Evolutionary conservation across 1,284 basidiomycete genomes (phyloP), one percentile per base, ranked within the genome.

Genomic region (Ganoderma resinaceum): DNA sequence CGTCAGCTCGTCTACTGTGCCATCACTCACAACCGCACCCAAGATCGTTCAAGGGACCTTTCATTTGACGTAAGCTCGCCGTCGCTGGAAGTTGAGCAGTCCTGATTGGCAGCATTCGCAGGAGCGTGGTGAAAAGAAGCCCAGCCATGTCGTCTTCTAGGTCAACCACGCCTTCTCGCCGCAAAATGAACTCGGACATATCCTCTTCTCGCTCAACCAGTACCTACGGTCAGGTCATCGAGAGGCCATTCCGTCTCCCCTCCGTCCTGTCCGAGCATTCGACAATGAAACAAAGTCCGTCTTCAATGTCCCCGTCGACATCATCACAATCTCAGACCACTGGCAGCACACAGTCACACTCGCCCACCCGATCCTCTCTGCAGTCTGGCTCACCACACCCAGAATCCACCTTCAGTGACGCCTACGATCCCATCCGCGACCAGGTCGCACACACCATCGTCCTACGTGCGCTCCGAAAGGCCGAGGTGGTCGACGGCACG

Each of bases 401-500:
- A 12, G 2, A 49, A 46, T 37, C 58, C 11, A 14, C 35, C 40
- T 4, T 29, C 35, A 37, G n/a, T 8, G 68, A 70, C 33, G 89
- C 89, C 0, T 78, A 92, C 26, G 87, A 86, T 55, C 86, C 87
- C 70, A 83, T 92, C 4, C 85, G 89, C 12, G 81, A 85, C 40
- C 87, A 91, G 73, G 89, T 90, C 14, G 88, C 91, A 0, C 79
- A 84, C 40, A 85, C 87, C 69, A 82, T 91, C 52, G 90, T 89
- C 2, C 76, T 89, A 12, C 84, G 86, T 20, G 82, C 86, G 1
- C 82, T 89, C 61, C 84, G 78, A 42, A 86, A 86, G 66, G 82
- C 86, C 2, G 83, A 86, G 73, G 70, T 73, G 0, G 71, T 86
- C 20, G 85, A 89, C 62, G 85, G 82, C 31, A 85, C 86, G 16